Percentiles rank a stretch among this genome's conserved stretches.
These are phyloP conservation scores for Myriangium duriaei DNA, from an alignment of 2,329 filamentous ascomycete species.

Conservation along the genomic window DNA sequence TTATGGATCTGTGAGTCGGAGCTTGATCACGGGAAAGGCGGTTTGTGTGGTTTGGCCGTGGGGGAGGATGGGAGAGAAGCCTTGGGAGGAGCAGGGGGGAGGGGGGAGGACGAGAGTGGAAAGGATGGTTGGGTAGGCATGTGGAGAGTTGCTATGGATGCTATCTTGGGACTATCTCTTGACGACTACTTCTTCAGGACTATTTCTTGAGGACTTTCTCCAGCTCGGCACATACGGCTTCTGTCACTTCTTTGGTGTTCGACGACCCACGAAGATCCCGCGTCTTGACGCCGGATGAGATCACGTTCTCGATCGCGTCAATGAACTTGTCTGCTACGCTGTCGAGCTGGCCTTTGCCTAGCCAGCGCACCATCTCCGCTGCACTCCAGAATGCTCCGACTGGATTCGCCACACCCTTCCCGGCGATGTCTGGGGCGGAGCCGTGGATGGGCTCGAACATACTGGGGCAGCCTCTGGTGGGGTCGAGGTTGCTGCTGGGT, in stretches of 20 bases:
- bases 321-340: slow-evolving; percentile 45
- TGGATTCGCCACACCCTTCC: slow-evolving; percentile 50
- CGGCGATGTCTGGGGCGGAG: slow-evolving; percentile 51
- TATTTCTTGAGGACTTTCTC: slow-evolving; percentile 28
- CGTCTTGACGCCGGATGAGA: slow-evolving; percentile 42
- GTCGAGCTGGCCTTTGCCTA: slow-evolving; percentile 39
- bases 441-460: slow-evolving; percentile 48
- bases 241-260: slow-evolving; percentile 46
- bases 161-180: slow-evolving; percentile 13
- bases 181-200: slow-evolving; percentile 30
- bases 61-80: slow-evolving; percentile 40
- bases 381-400: slow-evolving; percentile 58
- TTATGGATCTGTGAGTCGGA: slow-evolving; percentile 60
- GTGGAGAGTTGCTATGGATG: slow-evolving; percentile 15
- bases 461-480: slow-evolving; percentile 44
- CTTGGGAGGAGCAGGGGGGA: slow-evolving; percentile 42
- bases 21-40: slow-evolving; percentile 62
- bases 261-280: slow-evolving; percentile 47
- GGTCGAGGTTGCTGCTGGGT: slow-evolving; percentile 54
- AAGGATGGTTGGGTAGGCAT: too few species aligned
- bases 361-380: slow-evolving; percentile 53
- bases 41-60: slow-evolving; percentile 61
- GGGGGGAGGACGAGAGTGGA: slow-evolving; percentile 31
- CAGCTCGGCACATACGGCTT: slow-evolving; percentile 43
- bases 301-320: slow-evolving; percentile 49